Conservation (phyloP, 495 filamentous ascomycete species). For the Hypoxylon cercidicola region DNA sequence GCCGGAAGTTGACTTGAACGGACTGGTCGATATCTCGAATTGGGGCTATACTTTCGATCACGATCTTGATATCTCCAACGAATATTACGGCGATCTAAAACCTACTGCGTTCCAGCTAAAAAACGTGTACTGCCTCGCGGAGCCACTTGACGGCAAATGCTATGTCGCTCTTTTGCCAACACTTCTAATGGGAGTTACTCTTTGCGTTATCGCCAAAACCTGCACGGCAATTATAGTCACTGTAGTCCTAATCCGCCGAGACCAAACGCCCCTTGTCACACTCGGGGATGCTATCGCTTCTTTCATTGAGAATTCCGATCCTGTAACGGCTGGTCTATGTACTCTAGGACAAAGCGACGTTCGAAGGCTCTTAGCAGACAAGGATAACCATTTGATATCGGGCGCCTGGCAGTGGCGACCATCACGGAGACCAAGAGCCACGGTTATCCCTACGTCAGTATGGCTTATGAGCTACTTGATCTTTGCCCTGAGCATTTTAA, state of each 20-base stretch:
- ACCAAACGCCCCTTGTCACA: constrained; percentile 55
- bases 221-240: constrained; percentile 49
- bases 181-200: constrained; percentile 46
- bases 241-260: constrained; percentile 38
- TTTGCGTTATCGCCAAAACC: constrained; percentile 51
- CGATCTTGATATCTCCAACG: too few relatives aligned
- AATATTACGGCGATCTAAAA: background rate
- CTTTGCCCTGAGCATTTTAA: constrained; percentile 18
- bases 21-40: too few relatives aligned
- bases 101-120: constrained; percentile 16
- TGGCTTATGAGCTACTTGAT: constrained; percentile 36
- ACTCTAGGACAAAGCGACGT: constrained; percentile 33
- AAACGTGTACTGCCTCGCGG: constrained; percentile 36
- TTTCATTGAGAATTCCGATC: constrained; percentile 57
- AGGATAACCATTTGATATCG: background rate
- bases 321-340: constrained; percentile 49
- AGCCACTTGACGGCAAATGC: constrained; percentile 27
- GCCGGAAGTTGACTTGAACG: too few relatives aligned
- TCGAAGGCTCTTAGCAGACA: constrained; percentile 15
- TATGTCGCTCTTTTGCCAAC: constrained; percentile 42
- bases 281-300: constrained; percentile 63
- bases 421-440: constrained; percentile 1
- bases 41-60: too few relatives aligned
- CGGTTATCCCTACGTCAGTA: constrained; percentile 19
- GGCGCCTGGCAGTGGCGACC: constrained; percentile 23